Base-by-base conservation (phyloP, 2,329 filamentous ascomycete species). In the Niveomyces coronatus region DNA sequence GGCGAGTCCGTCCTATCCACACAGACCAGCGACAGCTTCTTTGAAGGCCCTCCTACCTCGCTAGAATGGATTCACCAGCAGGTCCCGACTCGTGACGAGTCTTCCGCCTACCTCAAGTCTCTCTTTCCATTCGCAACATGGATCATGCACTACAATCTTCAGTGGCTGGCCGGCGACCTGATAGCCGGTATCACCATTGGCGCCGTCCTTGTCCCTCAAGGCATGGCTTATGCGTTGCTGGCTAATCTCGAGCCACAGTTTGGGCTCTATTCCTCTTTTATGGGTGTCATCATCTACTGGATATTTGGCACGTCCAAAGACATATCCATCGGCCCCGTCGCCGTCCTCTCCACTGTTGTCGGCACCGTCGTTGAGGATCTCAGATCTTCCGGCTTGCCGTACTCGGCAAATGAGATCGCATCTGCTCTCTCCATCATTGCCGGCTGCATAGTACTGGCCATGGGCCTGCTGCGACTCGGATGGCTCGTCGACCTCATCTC, bases 301-400 rank as follows among this genome's bases (percentile, higher is more conserved):
- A 76, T 82, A 47, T 85, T 85, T 52, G 81, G 79, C 22, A 85
- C 81, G 1, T 85, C 80, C 14, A 86, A 85, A 57, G 89, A 98
- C 59, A 96, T 98, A 53, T 95, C 89, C 9, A 96, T 96, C 40
- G 89, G 89, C 13, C 89, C 89, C 22, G 91, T 96, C 34, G 91
- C 91, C 26, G 91, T 96, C 48, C 83, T 96, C 73, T 96, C 88
- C 2, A 93, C 85, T 4, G 72, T 98, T 13, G 82, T 85, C 3
- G 91, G 91, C 31, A 82, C 82, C 37, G 79, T 96, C 35, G 79
- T 96, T 31, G 56, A 71, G 30, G 71, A 80, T 26, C 78, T 84
- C 29, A 57, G 68, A 35, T 55, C 63, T 7, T 56, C 68, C 3
- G 57, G 77, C 13, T 80, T 81, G 0, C 62, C 78, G 4, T 48